Evolutionary conservation across 2,329 filamentous ascomycete genomes (phyloP), one percentile per base, ranked within the genome.

Genomic region (Aspergillus cejpii): DNA sequence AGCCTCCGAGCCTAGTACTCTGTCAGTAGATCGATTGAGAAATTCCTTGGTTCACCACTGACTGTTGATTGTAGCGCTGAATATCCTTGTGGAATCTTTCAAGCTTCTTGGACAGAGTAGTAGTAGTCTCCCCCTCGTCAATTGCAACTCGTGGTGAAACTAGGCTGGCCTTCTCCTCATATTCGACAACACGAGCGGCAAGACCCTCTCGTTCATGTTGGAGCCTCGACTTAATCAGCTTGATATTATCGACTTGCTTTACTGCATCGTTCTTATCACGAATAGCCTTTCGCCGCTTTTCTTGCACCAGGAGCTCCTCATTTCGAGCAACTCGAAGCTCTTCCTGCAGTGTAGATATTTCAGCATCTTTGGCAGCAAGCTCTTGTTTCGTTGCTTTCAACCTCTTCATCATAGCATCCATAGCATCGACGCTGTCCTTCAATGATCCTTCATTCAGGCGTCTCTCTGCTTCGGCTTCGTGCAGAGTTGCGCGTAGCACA

Each of bases 191-290:
- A 27, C 67, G 62, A 10, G 63, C 65, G 4, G 60, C 62, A 44
- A 79, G 71, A 2, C 69, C 62, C 14, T 78, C 71, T 14, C 69
- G 70, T 51, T 75, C 77, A 12, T 59, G 56, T 48, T 78, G 71
- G 1, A 75, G 68, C 11, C 62, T 64, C 10, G 56, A 59, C 51
- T 73, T 76, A 24, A 74, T 69, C 10, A 64, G 58, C 46, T 73
- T 74, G 19, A 73, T 68, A 8, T 74, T 67, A 1, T 77, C 75
- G 2, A 80, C 62, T 5, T 60, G 62, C 27, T 77, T 73, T 44
- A 79, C 69, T 1, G 78, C 79, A 19, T 68, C 60, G 55, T 87
- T 88, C 60, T 85, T 86, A 12, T 80, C 73, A 6, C 67, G 65
- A 0, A 88, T 65, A 2, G 74, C 73, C 39, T 79, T 65, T 19